Base-by-base conservation (phyloP, 495 filamentous ascomycete genomes). In the Entonaema liquescens region DNA sequence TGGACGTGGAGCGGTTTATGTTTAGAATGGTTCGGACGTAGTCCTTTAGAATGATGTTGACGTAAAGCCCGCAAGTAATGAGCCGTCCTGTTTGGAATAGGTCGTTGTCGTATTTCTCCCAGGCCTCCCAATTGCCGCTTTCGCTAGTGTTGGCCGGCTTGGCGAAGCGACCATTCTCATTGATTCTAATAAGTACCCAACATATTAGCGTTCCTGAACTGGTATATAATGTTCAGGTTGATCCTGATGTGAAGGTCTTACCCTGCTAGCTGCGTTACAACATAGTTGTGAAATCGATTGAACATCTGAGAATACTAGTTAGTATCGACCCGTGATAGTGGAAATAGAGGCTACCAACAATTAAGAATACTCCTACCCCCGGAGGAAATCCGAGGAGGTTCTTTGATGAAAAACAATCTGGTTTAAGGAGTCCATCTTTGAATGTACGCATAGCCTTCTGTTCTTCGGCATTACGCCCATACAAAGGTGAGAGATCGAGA, bases 11-110 rank as follows among this genome's bases (percentile, higher is more conserved):
- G 40, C 91, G 85, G 79, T 95, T 95, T 62, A 82, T 68, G 53
- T 94, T 94, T 78, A 95, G 84, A 69, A 96, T 94, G 19, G 91
- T 93, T 26, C 93, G 89, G 38, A 96, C 85, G 75, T 96, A 96
- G 73, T 96, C 93, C 63, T 91, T 85, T 33, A 95, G 81, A 6
- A 92, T 89, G 71, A 93, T 91, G 82, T 95, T 94, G 75, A 93
- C 92, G 77, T 94, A 95, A 6, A 95, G 82, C 58, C 93, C 92
- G 36, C 91, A 93, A 2, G 91, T 93, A 67, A 94, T 84, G 65
- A 95, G 83, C 42, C 92, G 83, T 35, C 89, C 91, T 15, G 91
- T 93, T 72, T 96, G 92, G 84, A 96, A 96, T 19, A 96, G 82
- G 62, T 95, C 91, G 62, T 94, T 88, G 69, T 96, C 93, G 67